phyloP scores from a whole-genome alignment of 768 basidiomycete species.

The Pholiota microspora region DNA sequence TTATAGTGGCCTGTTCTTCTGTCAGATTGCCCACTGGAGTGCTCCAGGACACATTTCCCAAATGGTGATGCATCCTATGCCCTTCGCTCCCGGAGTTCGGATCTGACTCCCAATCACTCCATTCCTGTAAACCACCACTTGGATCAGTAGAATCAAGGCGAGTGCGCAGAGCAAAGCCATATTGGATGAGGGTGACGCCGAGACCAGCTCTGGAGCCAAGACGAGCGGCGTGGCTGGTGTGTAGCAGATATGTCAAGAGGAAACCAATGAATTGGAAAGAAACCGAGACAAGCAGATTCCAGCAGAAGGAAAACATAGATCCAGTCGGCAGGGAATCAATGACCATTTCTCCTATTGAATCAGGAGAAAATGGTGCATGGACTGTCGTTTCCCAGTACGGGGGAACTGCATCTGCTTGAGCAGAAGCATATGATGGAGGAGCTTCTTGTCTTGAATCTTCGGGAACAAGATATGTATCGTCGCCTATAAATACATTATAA shows the following conservation, averaged over 20 bases:
- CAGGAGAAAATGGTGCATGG: constrained; percentile 77
- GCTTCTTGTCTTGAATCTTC: constrained; percentile 82
- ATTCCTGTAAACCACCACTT: constrained; percentile 24
- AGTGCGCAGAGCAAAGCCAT: constrained; percentile 79
- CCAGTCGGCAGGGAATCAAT: constrained; percentile 87
- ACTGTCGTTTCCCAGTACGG: constrained; percentile 98
- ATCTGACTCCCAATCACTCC: constrained; percentile 28
- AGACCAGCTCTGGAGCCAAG: constrained; percentile 92
- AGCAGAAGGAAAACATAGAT: constrained; percentile 82
- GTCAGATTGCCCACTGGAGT: constrained; percentile 24
- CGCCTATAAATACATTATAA: constrained; percentile 42
- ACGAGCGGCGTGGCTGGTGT: constrained; percentile 90
- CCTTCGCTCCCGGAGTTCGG: constrained; percentile 33
- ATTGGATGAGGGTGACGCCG: constrained; percentile 95
- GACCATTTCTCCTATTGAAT: constrained; percentile 74
- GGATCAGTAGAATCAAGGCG: constrained; percentile 41
- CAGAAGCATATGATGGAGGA: constrained; percentile 90
- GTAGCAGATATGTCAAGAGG: constrained; percentile 89
- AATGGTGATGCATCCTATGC: constrained; percentile 12
- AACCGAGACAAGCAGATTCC: constrained; percentile 90
- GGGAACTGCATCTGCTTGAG: constrained; percentile 93
- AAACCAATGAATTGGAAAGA: constrained; percentile 98
- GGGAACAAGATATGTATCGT: constrained; percentile 72
- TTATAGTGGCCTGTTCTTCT: constrained; percentile 35
- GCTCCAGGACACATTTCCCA: constrained; percentile 26